A percentile compares a stretch with the other conserved stretches of the same genome.
phyloP scores from a whole-genome alignment of 306 rosid species.

The Astragalus glycyphyllos region DNA sequence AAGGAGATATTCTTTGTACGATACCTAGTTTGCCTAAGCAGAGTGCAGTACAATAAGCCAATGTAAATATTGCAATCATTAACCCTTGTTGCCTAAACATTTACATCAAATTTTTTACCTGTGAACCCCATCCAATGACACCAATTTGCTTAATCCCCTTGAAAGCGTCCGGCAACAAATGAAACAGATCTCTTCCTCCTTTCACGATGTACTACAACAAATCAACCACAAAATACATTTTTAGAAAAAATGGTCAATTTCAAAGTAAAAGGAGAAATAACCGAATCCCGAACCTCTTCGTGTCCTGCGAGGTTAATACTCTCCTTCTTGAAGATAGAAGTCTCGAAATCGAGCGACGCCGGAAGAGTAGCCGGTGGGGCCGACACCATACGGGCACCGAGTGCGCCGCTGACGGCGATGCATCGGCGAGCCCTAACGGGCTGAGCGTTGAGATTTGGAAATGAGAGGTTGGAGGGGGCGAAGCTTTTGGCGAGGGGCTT shows the following conservation, averaged over 20 bases:
- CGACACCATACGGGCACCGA: slow-evolving; percentile 82
- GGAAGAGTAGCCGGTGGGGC: slow-evolving; percentile 52
- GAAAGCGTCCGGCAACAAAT: slow-evolving; percentile 81
- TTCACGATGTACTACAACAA: slow-evolving; percentile 73
- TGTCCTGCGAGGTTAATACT: slow-evolving; percentile 84
- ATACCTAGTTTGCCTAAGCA: not conserved
- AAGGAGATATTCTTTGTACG: not conserved
- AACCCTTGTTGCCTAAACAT: not conserved
- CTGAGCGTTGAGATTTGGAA: slow-evolving; percentile 43
- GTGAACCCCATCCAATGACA: slow-evolving; percentile 99
- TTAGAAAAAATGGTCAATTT: not conserved
- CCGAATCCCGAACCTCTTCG: slow-evolving; percentile 64
- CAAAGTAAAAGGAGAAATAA: not conserved
- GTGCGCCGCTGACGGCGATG: slow-evolving; percentile 44
- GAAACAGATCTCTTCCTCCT: slow-evolving; percentile 96
- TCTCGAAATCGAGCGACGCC: slow-evolving; percentile 68
- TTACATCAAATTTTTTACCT: slow-evolving; percentile 52
- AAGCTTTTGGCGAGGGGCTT: slow-evolving; percentile 30
- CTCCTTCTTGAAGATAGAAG: slow-evolving; percentile 87
- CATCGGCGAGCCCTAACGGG: slow-evolving; percentile 44
- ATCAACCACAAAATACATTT: not conserved
- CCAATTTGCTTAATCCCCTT: slow-evolving; percentile 97
- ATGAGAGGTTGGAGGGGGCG: slow-evolving; percentile 36
- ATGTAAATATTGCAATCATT: not conserved
- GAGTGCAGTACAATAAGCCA: not conserved